A percentile compares a stretch with the other conserved stretches of the same genome.
Evolutionary conservation across 352 stramenopile genomes (phyloP).

Genomic region (Phytophthora sojae): DNA sequence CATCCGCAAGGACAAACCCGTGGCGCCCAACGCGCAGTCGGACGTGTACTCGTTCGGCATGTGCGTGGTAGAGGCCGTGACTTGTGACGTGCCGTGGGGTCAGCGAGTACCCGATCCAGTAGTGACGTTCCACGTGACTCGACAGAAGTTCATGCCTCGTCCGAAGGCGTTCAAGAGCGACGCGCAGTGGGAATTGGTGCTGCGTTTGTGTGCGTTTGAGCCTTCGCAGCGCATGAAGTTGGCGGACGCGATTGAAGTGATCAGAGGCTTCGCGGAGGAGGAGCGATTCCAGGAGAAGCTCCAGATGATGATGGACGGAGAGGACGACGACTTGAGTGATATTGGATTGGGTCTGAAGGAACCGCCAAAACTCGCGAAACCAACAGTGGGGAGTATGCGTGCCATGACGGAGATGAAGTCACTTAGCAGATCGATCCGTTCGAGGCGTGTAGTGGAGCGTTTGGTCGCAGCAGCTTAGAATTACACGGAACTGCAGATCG

Average conservation of each 20-base stretch:
- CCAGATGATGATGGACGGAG: background rate
- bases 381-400: background rate
- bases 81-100: slow-evolving; percentile 16
- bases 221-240: slow-evolving; percentile 23
- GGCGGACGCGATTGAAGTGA: slow-evolving; percentile 18
- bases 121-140: slow-evolving; percentile 25
- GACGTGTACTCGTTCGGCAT: slow-evolving; percentile 35
- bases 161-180: slow-evolving; percentile 20
- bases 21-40: slow-evolving; percentile 10
- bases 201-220: slow-evolving; percentile 23
- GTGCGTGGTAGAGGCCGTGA: slow-evolving; percentile 25
- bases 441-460: background rate
- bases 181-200: slow-evolving; percentile 20
- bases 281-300: slow-evolving; percentile 21
- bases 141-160: slow-evolving; percentile 13
- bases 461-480: background rate
- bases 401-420: slow-evolving; percentile 12
- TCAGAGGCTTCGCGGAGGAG: slow-evolving; percentile 20
- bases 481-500: too few relatives aligned
- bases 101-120: slow-evolving; percentile 7
- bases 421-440: slow-evolving; percentile 1
- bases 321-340: background rate
- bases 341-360: background rate
- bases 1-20: slow-evolving; percentile 24
- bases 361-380: background rate